Evolutionary conservation across 2,329 filamentous ascomycete species (phyloP).

Genomic region (Didymosphaeria variabile): DNA sequence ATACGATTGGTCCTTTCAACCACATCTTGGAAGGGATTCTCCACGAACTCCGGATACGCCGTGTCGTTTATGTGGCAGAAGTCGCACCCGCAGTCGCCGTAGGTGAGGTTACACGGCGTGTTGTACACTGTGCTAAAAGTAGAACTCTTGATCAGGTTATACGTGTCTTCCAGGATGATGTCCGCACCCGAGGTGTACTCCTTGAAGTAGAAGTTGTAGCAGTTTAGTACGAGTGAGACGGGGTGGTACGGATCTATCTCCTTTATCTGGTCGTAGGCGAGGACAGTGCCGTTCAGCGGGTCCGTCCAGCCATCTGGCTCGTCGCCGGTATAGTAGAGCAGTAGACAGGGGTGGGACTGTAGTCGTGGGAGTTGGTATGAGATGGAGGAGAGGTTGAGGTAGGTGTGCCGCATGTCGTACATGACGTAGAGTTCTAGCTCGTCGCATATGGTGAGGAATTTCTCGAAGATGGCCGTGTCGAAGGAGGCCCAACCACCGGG

Average conservation of each 20-base stretch:
- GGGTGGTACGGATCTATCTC: constrained; percentile 69
- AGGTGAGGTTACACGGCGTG: constrained; percentile 66
- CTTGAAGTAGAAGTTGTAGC: constrained; percentile 68
- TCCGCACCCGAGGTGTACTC: constrained; percentile 65
- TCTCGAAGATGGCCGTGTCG: constrained; percentile 49
- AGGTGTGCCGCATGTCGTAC: constrained; percentile 57
- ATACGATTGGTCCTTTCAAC: constrained; percentile 55
- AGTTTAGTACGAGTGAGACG: constrained; percentile 67
- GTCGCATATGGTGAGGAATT: constrained; percentile 56
- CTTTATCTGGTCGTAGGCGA: constrained; percentile 57
- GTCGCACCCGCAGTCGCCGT: constrained; percentile 71
- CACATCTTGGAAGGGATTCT: constrained; percentile 60
- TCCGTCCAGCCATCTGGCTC: constrained; percentile 67
- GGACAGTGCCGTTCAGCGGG: constrained; percentile 58
- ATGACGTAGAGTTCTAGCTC: constrained; percentile 57
- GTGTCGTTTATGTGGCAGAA: constrained; percentile 59
- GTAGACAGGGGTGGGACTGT: constrained; percentile 46
- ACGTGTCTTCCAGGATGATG: constrained; percentile 68
- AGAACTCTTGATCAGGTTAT: constrained; percentile 67
- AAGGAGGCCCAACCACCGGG: constrained; percentile 52
- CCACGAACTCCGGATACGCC: constrained; percentile 20
- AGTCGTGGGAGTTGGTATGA: constrained; percentile 49
- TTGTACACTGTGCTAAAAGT: constrained; percentile 63
- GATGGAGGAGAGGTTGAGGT: constrained; percentile 51
- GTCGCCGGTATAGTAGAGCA: constrained; percentile 61